Conservation (phyloP, 148 eudicot genomes). For the Silene uniflora region DNA sequence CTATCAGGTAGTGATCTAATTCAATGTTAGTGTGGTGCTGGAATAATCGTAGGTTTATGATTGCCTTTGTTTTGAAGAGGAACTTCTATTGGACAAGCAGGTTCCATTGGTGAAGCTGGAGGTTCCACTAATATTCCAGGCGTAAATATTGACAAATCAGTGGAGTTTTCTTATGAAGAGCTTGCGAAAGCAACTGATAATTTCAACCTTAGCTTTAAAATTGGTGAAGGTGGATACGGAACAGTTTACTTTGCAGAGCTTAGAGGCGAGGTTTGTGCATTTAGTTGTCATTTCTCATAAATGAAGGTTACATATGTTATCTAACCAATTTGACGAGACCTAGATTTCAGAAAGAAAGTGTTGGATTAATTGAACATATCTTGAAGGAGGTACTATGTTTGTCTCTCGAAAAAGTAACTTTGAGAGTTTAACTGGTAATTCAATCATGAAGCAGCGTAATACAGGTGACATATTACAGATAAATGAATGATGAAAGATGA, state of each 20-base stretch:
- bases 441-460: neutral
- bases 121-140: constrained; percentile 34
- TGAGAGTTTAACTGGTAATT: neutral
- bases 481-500: neutral
- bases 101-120: constrained; percentile 28
- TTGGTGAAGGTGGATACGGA: constrained; percentile 92
- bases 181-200: constrained; percentile 70
- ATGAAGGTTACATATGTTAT: too few relatives aligned
- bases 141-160: constrained; percentile 60
- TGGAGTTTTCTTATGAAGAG: constrained; percentile 77
- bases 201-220: constrained; percentile 65
- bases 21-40: neutral
- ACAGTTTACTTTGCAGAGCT: constrained; percentile 86
- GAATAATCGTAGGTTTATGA: neutral
- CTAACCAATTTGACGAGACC: neutral
- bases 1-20: constrained; percentile 27
- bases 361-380: neutral
- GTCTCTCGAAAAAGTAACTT: neutral
- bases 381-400: neutral
- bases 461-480: neutral
- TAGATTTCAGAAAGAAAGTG: neutral
- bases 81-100: constrained; percentile 28
- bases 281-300: neutral
- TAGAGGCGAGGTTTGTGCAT: constrained; percentile 75
- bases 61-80: neutral